Evolutionary conservation across 106 monocot species (phyloP).

Genomic region (Posidonia australis): DNA sequence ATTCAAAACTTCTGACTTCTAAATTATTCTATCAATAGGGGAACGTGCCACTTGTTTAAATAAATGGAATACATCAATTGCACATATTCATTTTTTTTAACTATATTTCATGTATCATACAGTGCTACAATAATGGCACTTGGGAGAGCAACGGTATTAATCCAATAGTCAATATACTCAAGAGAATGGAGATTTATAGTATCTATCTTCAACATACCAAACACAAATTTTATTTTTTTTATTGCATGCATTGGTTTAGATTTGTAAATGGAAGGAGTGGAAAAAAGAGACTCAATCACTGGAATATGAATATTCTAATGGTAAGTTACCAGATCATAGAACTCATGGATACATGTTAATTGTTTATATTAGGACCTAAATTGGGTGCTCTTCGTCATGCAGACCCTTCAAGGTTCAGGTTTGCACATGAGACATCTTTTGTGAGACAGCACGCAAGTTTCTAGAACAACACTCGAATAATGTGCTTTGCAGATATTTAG

Average conservation of each 20-base stretch:
- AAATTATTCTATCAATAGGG: slow-evolving; percentile 27
- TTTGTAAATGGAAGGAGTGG: slow-evolving; percentile 26
- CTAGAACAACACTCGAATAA: slow-evolving; percentile 32
- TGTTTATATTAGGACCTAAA: no score
- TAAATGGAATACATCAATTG: slow-evolving; percentile 51
- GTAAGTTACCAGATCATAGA: background rate
- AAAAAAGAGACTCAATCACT: slow-evolving; percentile 12
- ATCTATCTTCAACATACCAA: no score
- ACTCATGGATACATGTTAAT: background rate
- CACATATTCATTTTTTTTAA: slow-evolving; percentile 88
- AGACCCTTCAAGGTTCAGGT: slow-evolving; percentile 77
- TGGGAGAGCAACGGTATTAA: slow-evolving; percentile 62
- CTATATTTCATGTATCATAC: slow-evolving; percentile 51
- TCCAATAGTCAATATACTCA: no score
- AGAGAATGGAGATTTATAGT: no score
- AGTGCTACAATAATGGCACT: slow-evolving; percentile 65
- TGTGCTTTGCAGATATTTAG: slow-evolving; percentile 29
- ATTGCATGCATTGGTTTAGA: slow-evolving; percentile 7
- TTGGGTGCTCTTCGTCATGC: slow-evolving; percentile 6
- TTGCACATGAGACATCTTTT: slow-evolving; percentile 73
- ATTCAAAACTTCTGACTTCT: background rate
- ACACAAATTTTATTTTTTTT: no score
- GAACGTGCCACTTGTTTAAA: slow-evolving; percentile 51
- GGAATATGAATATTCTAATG: slow-evolving; percentile 15
- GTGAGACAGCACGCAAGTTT: slow-evolving; percentile 54